Evolutionary conservation across 257 asterid genomes (phyloP).

Genomic region (Solanum medicagineum): DNA sequence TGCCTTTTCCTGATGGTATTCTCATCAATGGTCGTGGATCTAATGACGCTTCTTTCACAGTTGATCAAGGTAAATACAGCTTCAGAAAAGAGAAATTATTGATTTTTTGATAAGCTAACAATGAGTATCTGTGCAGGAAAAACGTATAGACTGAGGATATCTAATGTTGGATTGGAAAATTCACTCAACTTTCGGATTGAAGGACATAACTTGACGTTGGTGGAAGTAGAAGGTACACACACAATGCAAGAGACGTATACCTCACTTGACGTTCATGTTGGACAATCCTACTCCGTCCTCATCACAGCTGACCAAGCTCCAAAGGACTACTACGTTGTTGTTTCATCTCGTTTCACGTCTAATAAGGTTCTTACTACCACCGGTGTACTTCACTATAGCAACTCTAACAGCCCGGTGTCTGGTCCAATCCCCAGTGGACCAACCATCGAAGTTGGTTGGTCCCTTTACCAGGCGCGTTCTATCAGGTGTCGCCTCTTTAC

Average conservation of each 20-base stretch:
- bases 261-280: conserved; percentile 67
- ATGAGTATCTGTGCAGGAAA: background rate
- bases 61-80: conserved; percentile 31
- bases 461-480: conserved; percentile 84
- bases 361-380: conserved; percentile 43
- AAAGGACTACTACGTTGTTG: conserved; percentile 59
- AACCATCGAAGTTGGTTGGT: conserved; percentile 73
- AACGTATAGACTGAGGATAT: background rate
- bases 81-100: background rate
- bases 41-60: too few species aligned
- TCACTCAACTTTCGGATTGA: background rate
- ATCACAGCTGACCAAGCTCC: conserved; percentile 65
- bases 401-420: conserved; percentile 40
- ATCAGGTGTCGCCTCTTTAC: conserved; percentile 15
- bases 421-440: conserved; percentile 80
- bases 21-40: too few species aligned
- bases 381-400: conserved; percentile 48
- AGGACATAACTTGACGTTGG: background rate
- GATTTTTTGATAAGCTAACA: background rate
- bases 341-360: conserved; percentile 51
- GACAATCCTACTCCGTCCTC: conserved; percentile 77
- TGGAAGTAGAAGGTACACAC: background rate
- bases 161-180: background rate
- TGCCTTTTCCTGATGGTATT: too few species aligned
- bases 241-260: conserved; percentile 28